Conservation (phyloP, 2,329 filamentous ascomycete genomes). For the Hypoxylon sp. region DNA sequence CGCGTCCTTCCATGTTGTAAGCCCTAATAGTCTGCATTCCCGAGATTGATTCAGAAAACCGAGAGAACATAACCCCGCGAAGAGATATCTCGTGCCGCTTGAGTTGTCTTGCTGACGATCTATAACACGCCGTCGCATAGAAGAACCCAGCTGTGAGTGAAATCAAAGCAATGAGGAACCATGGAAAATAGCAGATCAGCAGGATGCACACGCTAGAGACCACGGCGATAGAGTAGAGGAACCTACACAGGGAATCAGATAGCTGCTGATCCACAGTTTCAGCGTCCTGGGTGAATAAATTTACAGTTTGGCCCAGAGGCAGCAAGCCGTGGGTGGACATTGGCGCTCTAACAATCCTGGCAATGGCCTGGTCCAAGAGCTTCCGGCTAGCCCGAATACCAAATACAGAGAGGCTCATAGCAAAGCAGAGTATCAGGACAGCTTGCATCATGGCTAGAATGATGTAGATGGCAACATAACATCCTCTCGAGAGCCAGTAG, state of each 20-base stretch:
- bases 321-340: conserved; percentile 79
- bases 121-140: conserved; percentile 74
- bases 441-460: conserved; percentile 68
- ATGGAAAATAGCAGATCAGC: conserved; percentile 77
- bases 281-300: conserved; percentile 78
- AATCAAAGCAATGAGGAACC: conserved; percentile 74
- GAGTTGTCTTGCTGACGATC: conserved; percentile 75
- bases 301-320: conserved; percentile 77
- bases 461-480: conserved; percentile 72
- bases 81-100: conserved; percentile 77
- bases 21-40: conserved; percentile 75
- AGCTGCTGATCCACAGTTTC: conserved; percentile 79
- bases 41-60: conserved; percentile 74
- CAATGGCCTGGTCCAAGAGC: conserved; percentile 75
- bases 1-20: conserved; percentile 73
- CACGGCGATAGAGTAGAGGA: conserved; percentile 73
- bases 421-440: conserved; percentile 71
- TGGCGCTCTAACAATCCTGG: conserved; percentile 55
- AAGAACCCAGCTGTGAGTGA: conserved; percentile 72
- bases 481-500: conserved; percentile 65
- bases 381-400: conserved; percentile 73
- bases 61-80: conserved; percentile 74
- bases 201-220: conserved; percentile 73
- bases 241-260: conserved; percentile 75
- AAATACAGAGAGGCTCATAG: conserved; percentile 70